Evolutionary conservation across 2,329 filamentous ascomycete species (phyloP).

Genomic region (Fusarium dimerum): DNA sequence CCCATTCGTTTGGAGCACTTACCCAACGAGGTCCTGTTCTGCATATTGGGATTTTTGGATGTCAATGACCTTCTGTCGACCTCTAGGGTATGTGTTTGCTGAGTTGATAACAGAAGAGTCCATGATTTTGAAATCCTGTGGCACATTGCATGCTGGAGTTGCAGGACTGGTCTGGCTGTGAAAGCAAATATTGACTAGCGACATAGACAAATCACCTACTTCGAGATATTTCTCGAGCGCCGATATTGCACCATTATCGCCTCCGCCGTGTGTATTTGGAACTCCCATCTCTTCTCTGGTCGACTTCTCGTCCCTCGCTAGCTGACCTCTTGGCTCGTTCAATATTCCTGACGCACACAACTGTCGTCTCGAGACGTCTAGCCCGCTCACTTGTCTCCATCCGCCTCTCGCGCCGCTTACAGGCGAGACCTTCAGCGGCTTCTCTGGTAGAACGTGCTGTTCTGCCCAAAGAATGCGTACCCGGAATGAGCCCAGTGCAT

Average conservation of each 20-base stretch:
- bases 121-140: background rate
- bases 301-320: constrained; percentile 59
- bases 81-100: constrained; percentile 52
- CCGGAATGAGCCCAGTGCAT: constrained; percentile 40
- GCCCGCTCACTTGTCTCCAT: constrained; percentile 66
- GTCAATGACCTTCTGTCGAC: constrained; percentile 56
- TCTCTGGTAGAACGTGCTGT: constrained; percentile 64
- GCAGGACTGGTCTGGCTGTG: background rate
- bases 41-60: constrained; percentile 58
- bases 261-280: constrained; percentile 56
- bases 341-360: constrained; percentile 69
- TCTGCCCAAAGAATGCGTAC: constrained; percentile 64
- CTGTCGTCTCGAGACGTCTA: constrained; percentile 63
- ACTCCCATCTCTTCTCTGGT: constrained; percentile 57
- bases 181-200: constrained; percentile 18
- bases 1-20: constrained; percentile 40
- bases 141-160: background rate
- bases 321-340: constrained; percentile 62
- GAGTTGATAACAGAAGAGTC: background rate
- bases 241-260: constrained; percentile 64
- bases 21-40: constrained; percentile 58
- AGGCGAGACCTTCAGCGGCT: constrained; percentile 59
- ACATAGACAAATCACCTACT: constrained; percentile 61
- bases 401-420: constrained; percentile 62
- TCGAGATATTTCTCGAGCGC: constrained; percentile 61